These are phyloP conservation scores for Trypanosoma lewisi DNA, from an alignment of 208 protist species.

Conservation along the genomic window DNA sequence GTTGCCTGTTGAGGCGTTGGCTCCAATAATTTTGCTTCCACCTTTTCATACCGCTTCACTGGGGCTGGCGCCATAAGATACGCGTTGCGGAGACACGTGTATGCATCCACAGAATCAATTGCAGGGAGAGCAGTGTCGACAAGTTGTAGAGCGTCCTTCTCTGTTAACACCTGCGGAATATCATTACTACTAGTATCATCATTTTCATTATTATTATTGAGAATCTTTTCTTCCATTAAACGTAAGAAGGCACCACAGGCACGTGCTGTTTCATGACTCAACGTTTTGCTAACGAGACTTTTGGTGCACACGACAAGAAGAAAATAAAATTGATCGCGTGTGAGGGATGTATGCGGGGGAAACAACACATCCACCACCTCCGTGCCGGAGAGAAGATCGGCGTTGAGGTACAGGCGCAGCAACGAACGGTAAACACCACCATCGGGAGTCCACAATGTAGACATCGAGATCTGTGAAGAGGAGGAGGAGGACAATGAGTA, in stretches of 20 bases:
- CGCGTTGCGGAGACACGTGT: conserved; percentile 42
- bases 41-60: conserved; percentile 19
- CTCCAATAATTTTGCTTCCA: conserved; percentile 18
- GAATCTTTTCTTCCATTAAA: conserved; percentile 43
- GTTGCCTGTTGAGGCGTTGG: conserved; percentile 9
- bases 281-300: conserved; percentile 38
- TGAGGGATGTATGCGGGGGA: conserved; percentile 12
- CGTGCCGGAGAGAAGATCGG: conserved; percentile 50
- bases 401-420: conserved; percentile 68
- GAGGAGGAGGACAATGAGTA: too few species aligned
- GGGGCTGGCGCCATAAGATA: conserved; percentile 26
- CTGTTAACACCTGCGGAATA: conserved; percentile 9
- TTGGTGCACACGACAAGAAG: conserved; percentile 36
- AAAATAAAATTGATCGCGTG: conserved; percentile 60
- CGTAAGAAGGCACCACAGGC: conserved; percentile 64
- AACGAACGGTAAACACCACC: conserved; percentile 65
- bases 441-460: conserved; percentile 45
- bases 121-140: conserved; percentile 21
- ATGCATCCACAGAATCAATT: conserved; percentile 29
- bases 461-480: conserved; percentile 3
- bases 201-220: conserved; percentile 1
- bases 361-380: conserved; percentile 32
- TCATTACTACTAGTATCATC: background rate
- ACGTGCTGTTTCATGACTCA: conserved; percentile 57
- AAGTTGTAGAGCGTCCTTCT: conserved; percentile 23